Evolutionary conservation across 108 stramenopile species (phyloP).

Genomic region (Aureococcus anophagefferens): DNA sequence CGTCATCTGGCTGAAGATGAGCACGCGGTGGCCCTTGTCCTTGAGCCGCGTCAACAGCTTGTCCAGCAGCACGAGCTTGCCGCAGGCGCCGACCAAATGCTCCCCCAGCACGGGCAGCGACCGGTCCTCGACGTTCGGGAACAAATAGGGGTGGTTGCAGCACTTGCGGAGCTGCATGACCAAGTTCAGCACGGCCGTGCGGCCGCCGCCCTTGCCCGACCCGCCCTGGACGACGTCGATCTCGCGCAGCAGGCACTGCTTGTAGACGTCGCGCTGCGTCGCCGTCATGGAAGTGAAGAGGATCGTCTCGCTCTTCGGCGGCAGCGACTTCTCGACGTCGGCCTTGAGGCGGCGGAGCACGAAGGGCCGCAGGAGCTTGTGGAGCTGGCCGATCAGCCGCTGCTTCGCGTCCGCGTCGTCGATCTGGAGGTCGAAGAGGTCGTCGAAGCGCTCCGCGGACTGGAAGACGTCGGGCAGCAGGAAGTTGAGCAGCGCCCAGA

Average conservation of each 20-base stretch:
- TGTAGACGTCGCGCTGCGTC: slow-evolving; percentile 86
- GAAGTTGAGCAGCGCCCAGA: slow-evolving; percentile 92
- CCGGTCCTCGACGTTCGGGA: slow-evolving; percentile 43
- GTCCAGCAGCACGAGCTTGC: slow-evolving; percentile 74
- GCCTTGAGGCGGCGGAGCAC: slow-evolving; percentile 94
- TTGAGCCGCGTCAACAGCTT: slow-evolving; percentile 70
- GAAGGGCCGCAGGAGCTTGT: slow-evolving; percentile 93
- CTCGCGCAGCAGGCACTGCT: slow-evolving; percentile 64
- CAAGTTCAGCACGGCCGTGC: slow-evolving; percentile 19
- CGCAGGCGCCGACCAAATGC: slow-evolving; percentile 72
- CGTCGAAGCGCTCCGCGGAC: slow-evolving; percentile 80
- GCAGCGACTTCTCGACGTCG: slow-evolving; percentile 75
- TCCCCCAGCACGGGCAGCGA: slow-evolving; percentile 73
- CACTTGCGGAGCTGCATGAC: slow-evolving; percentile 48
- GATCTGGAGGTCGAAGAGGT: slow-evolving; percentile 82
- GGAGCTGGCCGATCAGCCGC: slow-evolving; percentile 86
- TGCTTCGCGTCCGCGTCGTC: slow-evolving; percentile 79
- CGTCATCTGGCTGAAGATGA: slow-evolving; percentile 98
- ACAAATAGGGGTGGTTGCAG: slow-evolving; percentile 60
- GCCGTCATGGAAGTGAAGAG: slow-evolving; percentile 78
- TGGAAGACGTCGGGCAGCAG: slow-evolving; percentile 73
- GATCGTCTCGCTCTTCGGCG: slow-evolving; percentile 83
- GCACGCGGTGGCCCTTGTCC: slow-evolving; percentile 75
- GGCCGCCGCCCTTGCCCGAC: background rate
- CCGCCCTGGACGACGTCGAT: background rate